Conservation (phyloP, 257 asterid genomes). For the Hygrophila difformis region DNA sequence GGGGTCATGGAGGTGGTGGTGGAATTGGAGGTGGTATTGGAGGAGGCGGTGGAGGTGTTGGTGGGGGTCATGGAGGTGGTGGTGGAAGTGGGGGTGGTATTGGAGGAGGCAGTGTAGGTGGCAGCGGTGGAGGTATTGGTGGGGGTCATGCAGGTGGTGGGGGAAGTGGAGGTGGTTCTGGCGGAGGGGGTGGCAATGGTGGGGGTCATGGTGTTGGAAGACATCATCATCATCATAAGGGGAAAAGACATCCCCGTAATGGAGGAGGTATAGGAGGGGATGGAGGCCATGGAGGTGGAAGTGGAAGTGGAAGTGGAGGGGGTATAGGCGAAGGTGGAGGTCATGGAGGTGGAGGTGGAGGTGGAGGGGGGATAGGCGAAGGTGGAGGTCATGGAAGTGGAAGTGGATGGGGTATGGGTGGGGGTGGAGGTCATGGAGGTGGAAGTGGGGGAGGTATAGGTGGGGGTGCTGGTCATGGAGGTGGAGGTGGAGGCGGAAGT, state of each 20-base stretch:
- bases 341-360: slow-evolving; percentile 16
- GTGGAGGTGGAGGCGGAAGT: slow-evolving; percentile 7
- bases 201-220: too few relatives aligned
- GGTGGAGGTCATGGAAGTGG: slow-evolving; percentile 11
- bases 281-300: slow-evolving; percentile 8
- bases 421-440: slow-evolving; percentile 11
- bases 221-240: not conserved
- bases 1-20: slow-evolving; percentile 10
- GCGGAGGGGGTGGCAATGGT: slow-evolving; percentile 12
- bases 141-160: not conserved
- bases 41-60: slow-evolving; percentile 10
- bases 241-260: too few relatives aligned
- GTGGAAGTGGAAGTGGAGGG: not conserved
- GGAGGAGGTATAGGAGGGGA: too few relatives aligned
- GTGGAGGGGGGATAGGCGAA: slow-evolving; percentile 5
- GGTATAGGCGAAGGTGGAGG: slow-evolving; percentile 2
- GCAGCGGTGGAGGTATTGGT: slow-evolving; percentile 12
- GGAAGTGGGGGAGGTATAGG: not conserved
- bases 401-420: not conserved
- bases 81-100: slow-evolving; percentile 18
- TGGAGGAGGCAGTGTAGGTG: slow-evolving; percentile 17
- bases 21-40: slow-evolving; percentile 9
- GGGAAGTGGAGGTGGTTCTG: slow-evolving; percentile 19
- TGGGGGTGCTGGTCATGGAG: slow-evolving; percentile 1
- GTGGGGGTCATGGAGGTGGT: slow-evolving; percentile 2